These are phyloP conservation scores for Colletotrichum sp. DNA, from an alignment of 2,329 filamentous ascomycete genomes.

Conservation along the genomic window DNA sequence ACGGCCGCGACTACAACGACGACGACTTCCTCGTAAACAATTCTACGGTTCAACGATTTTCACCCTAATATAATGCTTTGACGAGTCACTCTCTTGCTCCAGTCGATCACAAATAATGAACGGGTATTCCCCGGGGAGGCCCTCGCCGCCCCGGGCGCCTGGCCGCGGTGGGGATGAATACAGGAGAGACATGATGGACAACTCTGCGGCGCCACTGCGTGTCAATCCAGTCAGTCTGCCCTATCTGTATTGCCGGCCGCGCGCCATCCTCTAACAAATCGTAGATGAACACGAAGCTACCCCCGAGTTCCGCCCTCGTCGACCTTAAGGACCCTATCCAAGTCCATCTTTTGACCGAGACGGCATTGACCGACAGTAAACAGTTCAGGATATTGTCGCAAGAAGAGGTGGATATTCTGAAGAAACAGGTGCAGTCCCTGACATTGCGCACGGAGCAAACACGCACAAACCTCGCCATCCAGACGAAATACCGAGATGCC, in stretches of 20 bases:
- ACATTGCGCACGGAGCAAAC: slow-evolving; percentile 81
- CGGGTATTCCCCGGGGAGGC: slow-evolving; percentile 36
- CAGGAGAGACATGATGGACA: slow-evolving; percentile 57
- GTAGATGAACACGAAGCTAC: slow-evolving; percentile 56
- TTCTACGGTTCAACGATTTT: slow-evolving; percentile 3
- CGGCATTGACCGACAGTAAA: slow-evolving; percentile 87
- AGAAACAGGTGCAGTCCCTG: slow-evolving; percentile 81
- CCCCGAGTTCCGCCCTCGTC: slow-evolving; percentile 61
- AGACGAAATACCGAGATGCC: slow-evolving; percentile 94
- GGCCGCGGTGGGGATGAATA: slow-evolving; percentile 61
- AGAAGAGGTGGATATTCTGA: slow-evolving; percentile 89
- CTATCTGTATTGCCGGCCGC: not conserved
- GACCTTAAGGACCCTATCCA: slow-evolving; percentile 77
- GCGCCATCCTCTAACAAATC: slow-evolving; percentile 16
- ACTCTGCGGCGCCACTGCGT: slow-evolving; percentile 55
- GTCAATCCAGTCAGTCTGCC: slow-evolving; percentile 61
- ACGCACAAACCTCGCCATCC: slow-evolving; percentile 82
- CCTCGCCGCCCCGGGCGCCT: slow-evolving; percentile 35
- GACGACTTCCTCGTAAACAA: not conserved
- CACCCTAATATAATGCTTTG: slow-evolving; percentile 21
- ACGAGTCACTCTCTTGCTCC: not conserved
- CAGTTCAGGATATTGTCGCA: slow-evolving; percentile 85
- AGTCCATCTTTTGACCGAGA: slow-evolving; percentile 92
- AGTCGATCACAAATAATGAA: slow-evolving; percentile 38
- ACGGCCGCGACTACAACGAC: not conserved